Evolutionary conservation across 2,329 filamentous ascomycete genomes (phyloP).

Genomic region (Nothophoma quercina): DNA sequence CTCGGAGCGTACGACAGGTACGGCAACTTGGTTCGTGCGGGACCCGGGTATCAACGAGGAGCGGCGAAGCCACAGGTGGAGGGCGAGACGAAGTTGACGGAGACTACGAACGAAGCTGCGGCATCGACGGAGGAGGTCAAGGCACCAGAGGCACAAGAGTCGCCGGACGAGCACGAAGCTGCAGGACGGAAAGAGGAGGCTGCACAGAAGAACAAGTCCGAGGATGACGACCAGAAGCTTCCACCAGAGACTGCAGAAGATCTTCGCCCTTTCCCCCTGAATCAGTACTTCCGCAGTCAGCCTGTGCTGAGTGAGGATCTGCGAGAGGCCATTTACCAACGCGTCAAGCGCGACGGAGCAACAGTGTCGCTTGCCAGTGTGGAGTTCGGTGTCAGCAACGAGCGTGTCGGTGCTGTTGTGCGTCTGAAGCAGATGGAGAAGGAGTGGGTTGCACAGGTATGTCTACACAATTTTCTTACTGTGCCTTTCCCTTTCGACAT

Average conservation of each 20-base stretch:
- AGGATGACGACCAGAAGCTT: conserved; percentile 32
- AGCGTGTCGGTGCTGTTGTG: conserved; percentile 84
- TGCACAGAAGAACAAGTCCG: conserved; percentile 21
- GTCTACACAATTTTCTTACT: conserved; percentile 45
- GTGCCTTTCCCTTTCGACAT: conserved; percentile 46
- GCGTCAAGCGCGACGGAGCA: conserved; percentile 67
- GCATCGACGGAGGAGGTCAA: conserved; percentile 35
- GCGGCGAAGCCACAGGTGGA: conserved; percentile 23
- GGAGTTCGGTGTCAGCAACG: conserved; percentile 79
- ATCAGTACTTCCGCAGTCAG: conserved; percentile 73
- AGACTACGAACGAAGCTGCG: conserved; percentile 33
- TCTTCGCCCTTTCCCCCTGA: conserved; percentile 73
- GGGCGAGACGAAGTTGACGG: conserved; percentile 22
- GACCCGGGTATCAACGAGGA: conserved; percentile 30
- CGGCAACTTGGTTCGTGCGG: conserved; percentile 56
- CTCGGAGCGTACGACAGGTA: conserved; percentile 60
- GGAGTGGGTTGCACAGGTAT: conserved; percentile 77
- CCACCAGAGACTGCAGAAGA: conserved; percentile 44
- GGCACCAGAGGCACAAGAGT: conserved; percentile 38
- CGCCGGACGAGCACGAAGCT: conserved; percentile 38
- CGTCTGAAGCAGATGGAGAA: conserved; percentile 87
- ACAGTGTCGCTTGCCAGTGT: conserved; percentile 80
- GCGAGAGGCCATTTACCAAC: conserved; percentile 75
- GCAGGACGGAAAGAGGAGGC: conserved; percentile 31
- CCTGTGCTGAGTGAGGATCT: conserved; percentile 76